Evolutionary conservation across 306 rosid species (phyloP).

Genomic region (Argentina anserina): DNA sequence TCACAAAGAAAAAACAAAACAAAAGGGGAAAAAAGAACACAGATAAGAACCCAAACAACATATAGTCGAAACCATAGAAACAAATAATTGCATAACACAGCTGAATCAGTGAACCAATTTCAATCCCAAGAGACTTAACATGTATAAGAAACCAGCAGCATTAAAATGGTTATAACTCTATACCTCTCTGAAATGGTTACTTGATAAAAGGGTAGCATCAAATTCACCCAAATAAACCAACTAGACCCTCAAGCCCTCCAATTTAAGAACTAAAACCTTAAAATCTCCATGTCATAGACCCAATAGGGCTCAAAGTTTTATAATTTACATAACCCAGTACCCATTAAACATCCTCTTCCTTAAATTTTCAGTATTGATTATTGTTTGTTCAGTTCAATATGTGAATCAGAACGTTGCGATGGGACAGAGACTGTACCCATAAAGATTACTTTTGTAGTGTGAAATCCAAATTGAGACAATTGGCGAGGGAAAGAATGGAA

Average conservation of each 20-base stretch:
- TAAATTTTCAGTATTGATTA: neutral
- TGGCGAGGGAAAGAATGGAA: neutral
- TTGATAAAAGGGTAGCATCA: neutral
- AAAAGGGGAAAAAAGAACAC: slow-evolving; percentile 32
- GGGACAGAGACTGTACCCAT: neutral
- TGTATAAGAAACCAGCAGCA: neutral
- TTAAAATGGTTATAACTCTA: neutral
- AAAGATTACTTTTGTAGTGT: neutral
- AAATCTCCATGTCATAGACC: neutral
- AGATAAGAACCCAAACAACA: slow-evolving; percentile 48
- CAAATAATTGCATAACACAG: neutral
- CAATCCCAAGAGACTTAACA: neutral
- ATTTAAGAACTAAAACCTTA: neutral
- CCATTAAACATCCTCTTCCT: neutral
- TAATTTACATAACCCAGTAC: neutral
- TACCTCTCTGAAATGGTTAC: neutral
- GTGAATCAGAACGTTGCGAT: neutral
- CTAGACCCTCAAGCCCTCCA: neutral
- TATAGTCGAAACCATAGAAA: slow-evolving; percentile 17
- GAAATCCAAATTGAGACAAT: neutral
- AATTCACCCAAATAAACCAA: neutral
- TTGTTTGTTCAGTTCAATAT: neutral
- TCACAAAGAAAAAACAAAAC: slow-evolving; percentile 23
- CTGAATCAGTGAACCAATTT: slow-evolving; percentile 3
- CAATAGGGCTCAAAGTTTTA: neutral